Evolutionary conservation across 345 rosid species (phyloP).

Genomic region (Raphanus sativus): DNA sequence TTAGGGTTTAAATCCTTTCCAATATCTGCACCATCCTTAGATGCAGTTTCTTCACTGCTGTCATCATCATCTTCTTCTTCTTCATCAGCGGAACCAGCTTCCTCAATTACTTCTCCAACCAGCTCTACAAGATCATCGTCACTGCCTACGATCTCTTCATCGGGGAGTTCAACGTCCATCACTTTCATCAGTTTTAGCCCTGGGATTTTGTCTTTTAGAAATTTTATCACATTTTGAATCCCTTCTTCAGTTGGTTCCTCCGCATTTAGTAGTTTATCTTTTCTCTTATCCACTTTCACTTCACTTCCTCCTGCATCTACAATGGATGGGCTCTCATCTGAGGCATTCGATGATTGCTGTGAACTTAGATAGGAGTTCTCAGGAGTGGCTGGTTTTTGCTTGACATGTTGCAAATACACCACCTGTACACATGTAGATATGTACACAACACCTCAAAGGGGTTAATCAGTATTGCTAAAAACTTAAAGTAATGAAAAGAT

Average conservation of each 20-base stretch:
- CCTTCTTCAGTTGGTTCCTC: slow-evolving; percentile 90
- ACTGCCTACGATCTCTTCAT: slow-evolving; percentile 52
- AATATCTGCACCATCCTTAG: slow-evolving; percentile 50
- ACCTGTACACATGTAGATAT: slow-evolving; percentile 49
- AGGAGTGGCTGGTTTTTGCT: slow-evolving; percentile 48
- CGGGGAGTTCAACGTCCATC: slow-evolving; percentile 59
- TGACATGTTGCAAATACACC: slow-evolving; percentile 65
- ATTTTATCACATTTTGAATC: slow-evolving; percentile 84
- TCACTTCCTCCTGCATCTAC: slow-evolving; percentile 63
- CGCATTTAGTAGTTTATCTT: slow-evolving; percentile 61
- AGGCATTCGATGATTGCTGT: slow-evolving; percentile 45
- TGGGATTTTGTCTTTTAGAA: slow-evolving; percentile 92
- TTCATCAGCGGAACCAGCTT: slow-evolving; percentile 46
- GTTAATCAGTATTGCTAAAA: not conserved
- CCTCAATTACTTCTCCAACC: slow-evolving; percentile 56
- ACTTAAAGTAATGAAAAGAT: not conserved
- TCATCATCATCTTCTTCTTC: slow-evolving; percentile 63
- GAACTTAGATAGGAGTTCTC: slow-evolving; percentile 49
- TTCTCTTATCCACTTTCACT: slow-evolving; percentile 56
- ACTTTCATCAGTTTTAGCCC: slow-evolving; percentile 75
- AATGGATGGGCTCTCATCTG: slow-evolving; percentile 50
- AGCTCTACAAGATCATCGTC: slow-evolving; percentile 62
- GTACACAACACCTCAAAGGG: not conserved
- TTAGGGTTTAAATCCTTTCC: slow-evolving; percentile 64
- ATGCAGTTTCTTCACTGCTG: slow-evolving; percentile 59